phyloP scores from a whole-genome alignment of 176 grass and related monocot species.

The Tillandsia fasciculata region DNA sequence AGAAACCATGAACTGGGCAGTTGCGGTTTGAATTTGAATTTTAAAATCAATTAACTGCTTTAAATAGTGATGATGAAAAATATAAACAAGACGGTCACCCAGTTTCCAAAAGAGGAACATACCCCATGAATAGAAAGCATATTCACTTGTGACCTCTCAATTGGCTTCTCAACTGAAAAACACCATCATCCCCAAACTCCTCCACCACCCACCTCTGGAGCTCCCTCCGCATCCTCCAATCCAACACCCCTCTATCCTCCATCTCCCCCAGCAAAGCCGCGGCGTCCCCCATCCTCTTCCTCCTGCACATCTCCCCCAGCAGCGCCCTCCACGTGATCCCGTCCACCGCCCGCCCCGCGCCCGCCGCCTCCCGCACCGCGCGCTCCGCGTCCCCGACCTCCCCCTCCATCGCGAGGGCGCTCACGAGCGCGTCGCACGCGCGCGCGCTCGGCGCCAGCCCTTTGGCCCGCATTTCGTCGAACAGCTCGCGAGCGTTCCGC shows the following conservation, averaged over 20 bases:
- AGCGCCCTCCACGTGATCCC: constrained; percentile 40
- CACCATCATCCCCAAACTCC: constrained; percentile 14
- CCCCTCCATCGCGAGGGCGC: constrained; percentile 48
- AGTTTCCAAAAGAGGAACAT: not conserved
- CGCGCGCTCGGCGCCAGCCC: constrained; percentile 24
- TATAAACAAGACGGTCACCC: too few relatives aligned
- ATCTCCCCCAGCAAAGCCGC: constrained; percentile 31
- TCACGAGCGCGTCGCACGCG: constrained; percentile 45
- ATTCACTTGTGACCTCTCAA: not conserved
- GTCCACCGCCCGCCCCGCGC: constrained; percentile 36
- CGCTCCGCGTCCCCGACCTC: constrained; percentile 27
- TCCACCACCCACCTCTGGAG: constrained; percentile 35
- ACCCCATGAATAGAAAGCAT: not conserved
- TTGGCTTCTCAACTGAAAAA: not conserved
- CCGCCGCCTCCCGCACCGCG: constrained; percentile 52
- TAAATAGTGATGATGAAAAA: too few relatives aligned
- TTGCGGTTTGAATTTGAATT: too few relatives aligned
- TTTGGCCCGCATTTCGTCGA: constrained; percentile 39
- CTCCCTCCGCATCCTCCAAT: constrained; percentile 10
- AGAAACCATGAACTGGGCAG: too few relatives aligned
- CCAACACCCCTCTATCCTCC: constrained; percentile 35
- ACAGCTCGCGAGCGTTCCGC: constrained; percentile 48
- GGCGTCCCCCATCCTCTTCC: constrained; percentile 29
- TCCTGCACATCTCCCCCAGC: constrained; percentile 36
- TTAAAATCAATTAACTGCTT: too few relatives aligned